phyloP scores from a whole-genome alignment of 192 early-diverging fungal genomes.

The Podochytrium sp. region DNA sequence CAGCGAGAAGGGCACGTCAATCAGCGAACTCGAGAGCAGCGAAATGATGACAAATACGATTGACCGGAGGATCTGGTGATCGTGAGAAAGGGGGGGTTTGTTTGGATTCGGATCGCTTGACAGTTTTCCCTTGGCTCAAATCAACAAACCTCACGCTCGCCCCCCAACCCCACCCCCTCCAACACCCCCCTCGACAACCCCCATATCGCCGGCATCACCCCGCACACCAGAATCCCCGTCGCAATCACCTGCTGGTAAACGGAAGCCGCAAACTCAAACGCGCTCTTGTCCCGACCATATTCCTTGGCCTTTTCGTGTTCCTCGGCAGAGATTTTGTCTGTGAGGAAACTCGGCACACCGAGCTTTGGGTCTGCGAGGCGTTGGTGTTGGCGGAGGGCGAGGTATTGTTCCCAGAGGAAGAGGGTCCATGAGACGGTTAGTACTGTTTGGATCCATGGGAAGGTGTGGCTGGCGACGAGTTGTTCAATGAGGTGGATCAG shows the following conservation, averaged over 20 bases:
- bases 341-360: slow-evolving; percentile 63
- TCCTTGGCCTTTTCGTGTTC: slow-evolving; percentile 78
- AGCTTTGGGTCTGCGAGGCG: slow-evolving; percentile 64
- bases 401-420: background rate
- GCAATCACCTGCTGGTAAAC: slow-evolving; percentile 70
- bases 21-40: slow-evolving; percentile 59
- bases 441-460: background rate
- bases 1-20: slow-evolving; percentile 78
- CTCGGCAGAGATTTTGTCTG: slow-evolving; percentile 74
- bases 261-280: slow-evolving; percentile 72
- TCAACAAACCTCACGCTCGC: slow-evolving; percentile 67
- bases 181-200: slow-evolving; percentile 54
- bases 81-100: background rate
- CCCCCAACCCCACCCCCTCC: slow-evolving; percentile 53
- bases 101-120: background rate
- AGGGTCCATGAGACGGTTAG: background rate
- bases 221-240: slow-evolving; percentile 67
- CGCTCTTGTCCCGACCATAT: slow-evolving; percentile 82
- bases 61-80: slow-evolving; percentile 76
- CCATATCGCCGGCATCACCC: slow-evolving; percentile 81
- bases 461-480: background rate
- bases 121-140: background rate
- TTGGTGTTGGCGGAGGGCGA: background rate
- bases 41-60: slow-evolving; percentile 73
- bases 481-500: background rate